Evolutionary conservation across 139 green algal genomes (phyloP), one percentile per base, ranked within the genome.

Genomic region (Marvania coccoides): DNA sequence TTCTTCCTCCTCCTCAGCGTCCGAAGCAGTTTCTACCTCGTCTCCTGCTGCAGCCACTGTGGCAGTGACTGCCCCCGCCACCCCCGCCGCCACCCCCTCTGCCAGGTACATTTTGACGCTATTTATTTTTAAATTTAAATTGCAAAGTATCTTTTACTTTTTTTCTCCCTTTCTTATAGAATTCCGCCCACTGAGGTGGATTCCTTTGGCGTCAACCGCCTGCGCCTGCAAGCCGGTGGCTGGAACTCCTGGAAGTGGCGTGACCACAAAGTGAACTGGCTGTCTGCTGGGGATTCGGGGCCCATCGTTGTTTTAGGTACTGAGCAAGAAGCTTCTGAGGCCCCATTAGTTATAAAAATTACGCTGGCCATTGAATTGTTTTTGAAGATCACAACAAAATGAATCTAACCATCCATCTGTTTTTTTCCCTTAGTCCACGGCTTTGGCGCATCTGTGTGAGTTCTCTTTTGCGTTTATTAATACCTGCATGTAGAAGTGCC

Each of bases 341-440:
- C n/a, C n/a, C n/a, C n/a, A n/a, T n/a, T n/a, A n/a, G n/a, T n/a
- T n/a, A n/a, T n/a, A n/a, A n/a, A n/a, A n/a, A n/a, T n/a, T n/a
- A n/a, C n/a, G n/a, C n/a, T n/a, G n/a, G n/a, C n/a, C n/a, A n/a
- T n/a, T n/a, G n/a, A n/a, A n/a, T n/a, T n/a, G n/a, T n/a, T n/a
- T n/a, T n/a, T n/a, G n/a, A n/a, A n/a, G n/a, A n/a, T n/a, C n/a
- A n/a, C n/a, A n/a, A n/a, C n/a, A n/a, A n/a, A n/a, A n/a, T n/a
- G n/a, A n/a, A n/a, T n/a, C n/a, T n/a, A n/a, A n/a, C n/a, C n/a
- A n/a, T n/a, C n/a, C n/a, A n/a, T n/a, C n/a, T n/a, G n/a, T n/a
- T n/a, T n/a, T n/a, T n/a, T n/a, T n/a, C n/a, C n/a, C 42, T 90
- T 26, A 61, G 51, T 95, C 2, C 88, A 95, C 65, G 88, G 88